Evolutionary conservation across 148 eudicot species (phyloP), one percentile per base, ranked within the genome.

Genomic region (Rhododendron simsii): DNA sequence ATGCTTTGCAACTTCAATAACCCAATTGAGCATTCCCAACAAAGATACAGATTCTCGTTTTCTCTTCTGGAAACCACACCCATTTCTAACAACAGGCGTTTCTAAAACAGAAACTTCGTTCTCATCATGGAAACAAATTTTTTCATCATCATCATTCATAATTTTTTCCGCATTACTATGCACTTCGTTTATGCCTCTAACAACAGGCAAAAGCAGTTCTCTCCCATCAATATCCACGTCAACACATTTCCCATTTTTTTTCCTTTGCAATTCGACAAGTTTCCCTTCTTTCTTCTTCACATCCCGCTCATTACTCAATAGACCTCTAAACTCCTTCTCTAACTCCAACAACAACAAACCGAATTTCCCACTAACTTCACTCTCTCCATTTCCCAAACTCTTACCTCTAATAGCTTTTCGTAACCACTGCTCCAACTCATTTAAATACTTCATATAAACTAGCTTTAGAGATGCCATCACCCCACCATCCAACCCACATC

Each of bases 361-460:
- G 33, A 95, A 89, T 82, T 87, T 95, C 81, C 92, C 92, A 74
- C 89, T 90, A 88, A 87, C 84, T 57, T 91, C 92, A 63, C 83
- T 48, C 86, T 87, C 87, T 65, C 90, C 91, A 88, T 88, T 89
- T 57, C 45, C 87, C 45, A 87, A 88, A 47, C 55, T 39, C 89
- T 89, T 80, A 65, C 85, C 91, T 78, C 86, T 90, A 87, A 87
- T 82, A n/a, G 80, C 87, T 18, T 88, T 82, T 84, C 83, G 87
- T 86, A 95, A 75, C 95, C 94, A 94, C 53, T 91, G 91, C 82
- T 96, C 98, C 91, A 96, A 87, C 73, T 89, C 94, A 83, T 88
- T 90, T 89, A 96, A 89, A 86, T 96, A 93, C 91, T 92, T 93
- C 81, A 84, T 82, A 86, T 95, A 92, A 3, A 94, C 86, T 89